Evolutionary conservation across 2,329 filamentous ascomycete genomes (phyloP), one percentile per base, ranked within the genome.

Genomic region (Pseudogymnoascus sp.): DNA sequence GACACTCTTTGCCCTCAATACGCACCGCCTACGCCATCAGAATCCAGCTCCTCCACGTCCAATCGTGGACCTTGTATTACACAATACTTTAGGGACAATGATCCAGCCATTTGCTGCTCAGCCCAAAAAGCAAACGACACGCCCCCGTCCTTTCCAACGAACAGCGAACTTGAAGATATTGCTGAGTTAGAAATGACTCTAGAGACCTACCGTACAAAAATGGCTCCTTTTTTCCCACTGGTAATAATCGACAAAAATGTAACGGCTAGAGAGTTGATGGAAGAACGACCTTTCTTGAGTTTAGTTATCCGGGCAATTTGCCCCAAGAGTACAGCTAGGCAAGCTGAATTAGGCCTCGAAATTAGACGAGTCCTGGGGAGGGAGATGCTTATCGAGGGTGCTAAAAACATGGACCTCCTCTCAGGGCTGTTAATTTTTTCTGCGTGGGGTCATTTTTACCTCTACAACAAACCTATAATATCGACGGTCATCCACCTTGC

Each of bases 401-500:
- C 45, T 18, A 55, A 55, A 18, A 55, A 55, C n/a, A 33, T 33
- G 12, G 45, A 55, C 5, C 14, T 55, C 5, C 14, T 55, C 0
- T 18, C 33, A 5, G 45, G 45, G 1, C 9, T 55, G 16, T 9
- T 55, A 8, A n/a, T 55, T 1, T 55, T 31, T 55, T 9, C n/a
- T 9, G 5, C 25, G 3, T 55, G 45, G 45, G 45, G 45, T 1
- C 45, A 55, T 55, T 55, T 55, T 55, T 55, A 55, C n/a, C n/a
- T 55, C 28, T 55, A 55, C 25, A 31, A 33, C 25, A 55, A 55
- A 55, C 45, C 45, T 18, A 55, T 55, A 55, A 55, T 55, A 55
- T 55, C 45, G 6, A 33, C 45, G 28, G n/a, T 55, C 28, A 7
- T 55, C 45, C 64, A 66, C 16, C 64, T 67, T 41, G 64, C 64